Conservation (phyloP, 2,329 filamentous ascomycete genomes). For the Colletotrichum godetiae region DNA sequence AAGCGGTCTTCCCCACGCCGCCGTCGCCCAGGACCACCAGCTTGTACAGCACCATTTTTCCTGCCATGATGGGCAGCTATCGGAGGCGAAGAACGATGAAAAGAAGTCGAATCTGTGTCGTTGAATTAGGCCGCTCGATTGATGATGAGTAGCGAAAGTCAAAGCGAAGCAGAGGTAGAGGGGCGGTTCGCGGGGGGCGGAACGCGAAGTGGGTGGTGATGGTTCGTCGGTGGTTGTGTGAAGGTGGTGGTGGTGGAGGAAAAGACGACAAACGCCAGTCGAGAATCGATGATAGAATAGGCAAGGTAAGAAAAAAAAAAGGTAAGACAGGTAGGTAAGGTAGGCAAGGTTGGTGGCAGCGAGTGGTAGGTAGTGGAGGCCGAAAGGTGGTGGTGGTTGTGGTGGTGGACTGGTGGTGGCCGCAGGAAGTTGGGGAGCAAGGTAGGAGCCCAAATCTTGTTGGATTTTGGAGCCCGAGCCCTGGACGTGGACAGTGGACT, state of each 20-base stretch:
- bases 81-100: constrained; percentile 34
- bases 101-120: constrained; percentile 26
- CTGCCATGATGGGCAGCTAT: constrained; percentile 72
- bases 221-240: constrained; percentile 39
- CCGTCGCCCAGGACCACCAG: constrained; percentile 95
- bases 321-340: constrained; percentile 19
- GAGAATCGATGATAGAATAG: constrained; percentile 32
- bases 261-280: constrained; percentile 31
- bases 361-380: neutral
- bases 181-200: constrained; percentile 31
- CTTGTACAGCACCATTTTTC: constrained; percentile 96
- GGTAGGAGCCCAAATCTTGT: constrained; percentile 34
- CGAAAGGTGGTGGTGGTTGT: neutral
- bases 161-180: constrained; percentile 15
- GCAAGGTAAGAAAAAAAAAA: constrained; percentile 23
- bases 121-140: constrained; percentile 21
- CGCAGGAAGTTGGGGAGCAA: constrained; percentile 18
- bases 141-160: constrained; percentile 15
- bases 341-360: neutral
- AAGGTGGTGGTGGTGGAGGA: constrained; percentile 36
- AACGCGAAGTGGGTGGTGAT: constrained; percentile 31
- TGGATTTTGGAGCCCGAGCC: constrained; percentile 34
- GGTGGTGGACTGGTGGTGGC: neutral
- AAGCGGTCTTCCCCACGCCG: constrained; percentile 92
- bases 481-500: constrained; percentile 33